Percentiles rank a stretch among this genome's conserved stretches.
Evolutionary conservation across 495 filamentous ascomycete genomes (phyloP).

Genomic region (Beverwykella pulmonaria): DNA sequence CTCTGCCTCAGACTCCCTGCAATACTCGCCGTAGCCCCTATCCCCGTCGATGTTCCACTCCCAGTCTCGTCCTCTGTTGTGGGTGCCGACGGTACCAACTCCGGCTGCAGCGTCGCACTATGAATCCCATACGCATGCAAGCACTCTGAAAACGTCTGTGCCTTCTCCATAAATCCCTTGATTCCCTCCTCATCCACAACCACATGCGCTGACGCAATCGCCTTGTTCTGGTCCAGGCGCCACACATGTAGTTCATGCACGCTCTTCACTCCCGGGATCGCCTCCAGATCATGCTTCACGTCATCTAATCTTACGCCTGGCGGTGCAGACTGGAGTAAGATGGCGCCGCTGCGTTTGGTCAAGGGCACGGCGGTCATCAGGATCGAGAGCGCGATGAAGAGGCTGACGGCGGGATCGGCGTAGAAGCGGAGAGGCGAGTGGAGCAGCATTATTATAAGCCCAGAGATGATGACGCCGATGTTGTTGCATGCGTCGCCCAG

Average conservation of each 20-base stretch:
- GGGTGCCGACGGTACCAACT: conserved; percentile 34
- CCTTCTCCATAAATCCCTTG: conserved; percentile 47
- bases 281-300: conserved; percentile 47
- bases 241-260: conserved; percentile 60
- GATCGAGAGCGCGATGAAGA: conserved; percentile 94
- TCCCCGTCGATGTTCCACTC: neutral
- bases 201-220: conserved; percentile 56
- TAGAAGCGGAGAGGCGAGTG: conserved; percentile 70
- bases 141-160: conserved; percentile 52
- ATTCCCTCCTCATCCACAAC: conserved; percentile 48
- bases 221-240: conserved; percentile 56
- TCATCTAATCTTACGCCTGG: conserved; percentile 32
- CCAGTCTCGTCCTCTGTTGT: neutral
- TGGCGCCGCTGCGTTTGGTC: conserved; percentile 47
- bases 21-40: conserved; percentile 1
- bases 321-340: conserved; percentile 40
- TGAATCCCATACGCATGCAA: conserved; percentile 59
- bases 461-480: conserved; percentile 89
- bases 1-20: conserved; percentile 26
- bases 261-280: conserved; percentile 52
- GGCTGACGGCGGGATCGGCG: conserved; percentile 86
- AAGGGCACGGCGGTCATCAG: conserved; percentile 58
- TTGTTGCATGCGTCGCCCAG: conserved; percentile 96
- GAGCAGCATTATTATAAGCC: conserved; percentile 89
- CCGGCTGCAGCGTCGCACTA: conserved; percentile 56